These are phyloP conservation scores for Pestalotiopsis sp. DNA, from an alignment of 2,329 filamentous ascomycete genomes.

Conservation along the genomic window DNA sequence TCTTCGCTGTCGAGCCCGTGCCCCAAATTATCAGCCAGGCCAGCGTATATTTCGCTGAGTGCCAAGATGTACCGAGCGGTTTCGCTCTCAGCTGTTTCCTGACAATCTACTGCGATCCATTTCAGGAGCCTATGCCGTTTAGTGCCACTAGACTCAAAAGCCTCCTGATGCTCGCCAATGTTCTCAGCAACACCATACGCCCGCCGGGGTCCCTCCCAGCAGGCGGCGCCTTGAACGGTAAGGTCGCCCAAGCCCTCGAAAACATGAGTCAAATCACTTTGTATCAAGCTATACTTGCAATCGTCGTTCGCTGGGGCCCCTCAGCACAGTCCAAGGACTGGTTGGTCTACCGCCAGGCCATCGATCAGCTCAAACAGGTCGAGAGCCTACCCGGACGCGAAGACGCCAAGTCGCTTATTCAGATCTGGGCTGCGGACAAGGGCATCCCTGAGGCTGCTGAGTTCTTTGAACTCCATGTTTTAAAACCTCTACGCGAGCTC, in stretches of 20 bases:
- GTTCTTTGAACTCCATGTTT: slow-evolving; percentile 53
- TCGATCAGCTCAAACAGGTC: slow-evolving; percentile 54
- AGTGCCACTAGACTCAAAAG: slow-evolving; percentile 53
- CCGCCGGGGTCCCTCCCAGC: slow-evolving; percentile 21
- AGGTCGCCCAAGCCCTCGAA: slow-evolving; percentile 33
- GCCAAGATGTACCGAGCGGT: slow-evolving; percentile 43
- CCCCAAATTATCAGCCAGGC: slow-evolving; percentile 46
- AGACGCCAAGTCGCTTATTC: slow-evolving; percentile 45
- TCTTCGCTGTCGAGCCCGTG: slow-evolving; percentile 55
- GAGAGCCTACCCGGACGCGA: slow-evolving; percentile 48
- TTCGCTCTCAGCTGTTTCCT: slow-evolving; percentile 52
- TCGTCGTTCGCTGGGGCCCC: slow-evolving; percentile 47
- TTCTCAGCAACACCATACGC: slow-evolving; percentile 52
- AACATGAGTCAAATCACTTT: slow-evolving; percentile 56
- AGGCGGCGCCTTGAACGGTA: slow-evolving; percentile 11
- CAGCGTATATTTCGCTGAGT: slow-evolving; percentile 46
- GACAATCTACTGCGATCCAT: slow-evolving; percentile 51
- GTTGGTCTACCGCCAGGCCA: slow-evolving; percentile 46
- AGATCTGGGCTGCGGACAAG: slow-evolving; percentile 45
- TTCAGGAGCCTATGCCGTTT: slow-evolving; percentile 53
- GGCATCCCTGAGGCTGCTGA: slow-evolving; percentile 38
- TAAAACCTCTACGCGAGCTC: slow-evolving; percentile 48
- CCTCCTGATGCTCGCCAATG: slow-evolving; percentile 53
- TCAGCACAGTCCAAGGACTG: slow-evolving; percentile 48
- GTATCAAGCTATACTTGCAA: slow-evolving; percentile 54